Evolutionary conservation across 2,329 filamentous ascomycete genomes (phyloP).

Genomic region (Tolypocladium endophyticum): DNA sequence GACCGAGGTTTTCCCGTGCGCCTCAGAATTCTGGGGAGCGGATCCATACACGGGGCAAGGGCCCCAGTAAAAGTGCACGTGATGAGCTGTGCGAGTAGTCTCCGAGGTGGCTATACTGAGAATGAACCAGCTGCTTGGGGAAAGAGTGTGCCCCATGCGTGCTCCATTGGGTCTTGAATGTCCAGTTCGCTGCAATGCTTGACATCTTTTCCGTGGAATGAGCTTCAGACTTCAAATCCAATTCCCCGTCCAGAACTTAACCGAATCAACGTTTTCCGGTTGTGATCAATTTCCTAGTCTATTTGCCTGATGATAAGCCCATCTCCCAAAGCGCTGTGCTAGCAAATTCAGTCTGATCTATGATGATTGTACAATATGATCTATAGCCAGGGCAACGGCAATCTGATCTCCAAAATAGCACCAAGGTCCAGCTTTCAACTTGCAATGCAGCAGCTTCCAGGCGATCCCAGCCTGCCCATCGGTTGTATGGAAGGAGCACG

Average conservation of each 20-base stretch:
- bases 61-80: neutral
- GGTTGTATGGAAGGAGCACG: neutral
- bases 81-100: neutral
- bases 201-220: neutral
- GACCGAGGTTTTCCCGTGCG: slow-evolving; percentile 19
- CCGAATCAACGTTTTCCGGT: neutral
- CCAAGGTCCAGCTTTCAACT: neutral
- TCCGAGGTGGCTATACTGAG: no score
- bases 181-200: no score
- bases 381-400: neutral
- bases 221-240: neutral
- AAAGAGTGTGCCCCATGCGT: no score
- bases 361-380: neutral
- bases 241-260: neutral
- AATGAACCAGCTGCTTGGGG: no score
- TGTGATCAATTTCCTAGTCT: neutral
- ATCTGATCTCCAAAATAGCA: neutral
- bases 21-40: neutral
- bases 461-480: neutral
- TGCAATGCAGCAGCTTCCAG: neutral
- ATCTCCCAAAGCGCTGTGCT: neutral
- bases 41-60: neutral
- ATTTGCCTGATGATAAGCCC: neutral
- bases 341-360: neutral
- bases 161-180: no score